phyloP scores from a whole-genome alignment of 495 filamentous ascomycete genomes.

The Penicillium lagena region DNA sequence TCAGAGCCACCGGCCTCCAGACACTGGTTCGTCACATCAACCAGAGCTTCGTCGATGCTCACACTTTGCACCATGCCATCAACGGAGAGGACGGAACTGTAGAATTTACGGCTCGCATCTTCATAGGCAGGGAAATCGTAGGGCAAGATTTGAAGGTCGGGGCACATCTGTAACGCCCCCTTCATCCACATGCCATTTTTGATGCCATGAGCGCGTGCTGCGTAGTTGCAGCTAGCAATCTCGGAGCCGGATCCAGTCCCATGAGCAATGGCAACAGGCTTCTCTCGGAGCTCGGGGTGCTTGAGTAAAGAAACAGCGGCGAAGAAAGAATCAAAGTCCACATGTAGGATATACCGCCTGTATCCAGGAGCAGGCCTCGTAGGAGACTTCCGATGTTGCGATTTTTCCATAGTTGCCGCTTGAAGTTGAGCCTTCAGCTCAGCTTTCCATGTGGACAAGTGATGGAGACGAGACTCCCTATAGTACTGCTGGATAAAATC shows the following conservation, averaged over 20 bases:
- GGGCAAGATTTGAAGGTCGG: conserved; percentile 74
- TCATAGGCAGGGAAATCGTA: conserved; percentile 96
- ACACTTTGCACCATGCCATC: conserved; percentile 89
- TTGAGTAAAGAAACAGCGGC: conserved; percentile 84
- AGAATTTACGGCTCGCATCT: conserved; percentile 82
- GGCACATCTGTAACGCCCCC: conserved; percentile 72
- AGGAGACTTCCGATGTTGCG: conserved; percentile 41
- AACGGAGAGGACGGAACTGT: conserved; percentile 70
- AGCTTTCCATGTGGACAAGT: conserved; percentile 93
- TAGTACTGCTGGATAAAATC: conserved; percentile 93
- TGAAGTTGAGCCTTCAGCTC: conserved; percentile 85
- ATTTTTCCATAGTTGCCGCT: conserved; percentile 63
- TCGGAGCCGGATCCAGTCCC: conserved; percentile 79
- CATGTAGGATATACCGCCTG: conserved; percentile 83
- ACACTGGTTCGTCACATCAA: conserved; percentile 68
- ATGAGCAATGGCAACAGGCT: conserved; percentile 87
- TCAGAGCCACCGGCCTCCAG: conserved; percentile 60
- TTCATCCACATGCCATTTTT: conserved; percentile 99
- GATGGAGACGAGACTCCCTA: conserved; percentile 86
- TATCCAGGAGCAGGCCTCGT: conserved; percentile 49
- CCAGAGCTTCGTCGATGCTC: conserved; percentile 88
- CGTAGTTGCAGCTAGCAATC: conserved; percentile 96
- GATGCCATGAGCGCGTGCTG: conserved; percentile 74
- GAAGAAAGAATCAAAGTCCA: conserved; percentile 98
- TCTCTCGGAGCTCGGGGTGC: conserved; percentile 66